Evolutionary conservation across 2,329 filamentous ascomycete species (phyloP), one percentile per base, ranked within the genome.

Genomic region (Penicillium nordicum): DNA sequence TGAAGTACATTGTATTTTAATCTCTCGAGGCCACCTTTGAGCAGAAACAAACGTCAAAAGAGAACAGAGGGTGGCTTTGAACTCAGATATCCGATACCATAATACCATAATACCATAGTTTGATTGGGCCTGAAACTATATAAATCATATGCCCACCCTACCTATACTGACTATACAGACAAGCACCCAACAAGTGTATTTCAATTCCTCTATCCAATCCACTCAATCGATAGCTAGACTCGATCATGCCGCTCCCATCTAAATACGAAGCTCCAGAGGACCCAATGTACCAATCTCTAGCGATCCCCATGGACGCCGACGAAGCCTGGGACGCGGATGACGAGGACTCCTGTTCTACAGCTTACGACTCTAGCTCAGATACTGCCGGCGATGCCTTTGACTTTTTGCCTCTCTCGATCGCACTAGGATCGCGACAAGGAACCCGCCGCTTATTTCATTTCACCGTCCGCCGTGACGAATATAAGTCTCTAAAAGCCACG

Each of bases 291-390:
- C 21, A 21, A 21, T 21, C 21, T 21, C 21, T 21, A 2, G 21
- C 21, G 21, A 38, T 14, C 18, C 25, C 18, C 8, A 5, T 8
- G 5, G 5, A 8, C 11, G n/a, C 25, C 2, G 44, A 54, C 11
- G 53, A 52, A 6, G 23, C 3, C 27, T 55, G 36, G 40, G 41
- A 52, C 16, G 53, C 53, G 12, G 53, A 55, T 16, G 41, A 55
- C 36, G 53, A 55, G 41, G 32, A 14, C 23, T 38, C 32, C 18
- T 27, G 12, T 14, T 41, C 42, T 10, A n/a, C 4, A 16, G 12
- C 16, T 3, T 18, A 8, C 14, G 32, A 34, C 2, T 34, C 32
- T 8, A 16, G 32, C 32, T 34, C 32, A 16, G 32, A 34, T 8
- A 34, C 32, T 2, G 32, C 32, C 8, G 16, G 32, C 14, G 32